Evolutionary conservation across 441 rosid species (phyloP), one percentile per base, ranked within the genome.

Genomic region (Macaranga tanarius): DNA sequence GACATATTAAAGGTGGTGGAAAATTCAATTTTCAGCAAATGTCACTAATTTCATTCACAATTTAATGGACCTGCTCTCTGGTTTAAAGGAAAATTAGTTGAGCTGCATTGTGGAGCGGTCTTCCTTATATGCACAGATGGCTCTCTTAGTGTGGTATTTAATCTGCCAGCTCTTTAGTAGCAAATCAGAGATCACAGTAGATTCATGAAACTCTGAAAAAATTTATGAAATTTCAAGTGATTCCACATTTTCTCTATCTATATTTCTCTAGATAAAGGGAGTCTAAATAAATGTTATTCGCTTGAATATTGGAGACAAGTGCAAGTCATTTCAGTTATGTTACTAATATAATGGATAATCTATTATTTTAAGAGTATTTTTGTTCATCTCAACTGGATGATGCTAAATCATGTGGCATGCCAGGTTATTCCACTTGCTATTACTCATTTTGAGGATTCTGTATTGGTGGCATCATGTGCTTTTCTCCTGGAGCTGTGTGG

Each of bases 401-500:
- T 73, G 47, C 62, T 56, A 62, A 65, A 61, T 58, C 62, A 73
- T 20, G 20, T 79, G 71, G 22, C 47, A 51, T 51, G 73, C 80
- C 86, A 96, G 99, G 95, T 89, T 76, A 79, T 85, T 80, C 99
- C 99, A 75, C 92, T 92, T 79, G 99, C 98, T 84, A 82, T 93
- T 76, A 84, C 89, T 65, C 97, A 94, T 79, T 92, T 90, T 79
- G 92, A 85, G 80, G 90, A 96, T 84, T 84, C 88, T 72, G 85
- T 88, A 65, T 84, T 96, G 85, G 99, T 92, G 77, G 88, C 98
- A 76, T 89, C 98, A 48, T 90, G 97, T 80, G 83, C 89, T 72
- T 96, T 96, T 84, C 89, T 91, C 66, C 85, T 90, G 69, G 98
- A 93, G 88, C 92, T 96, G 86, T 93, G 96, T 84, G 97, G 99